These are phyloP conservation scores for Emydomyces testavorans DNA, from an alignment of 2,329 filamentous ascomycete species.

Conservation along the genomic window DNA sequence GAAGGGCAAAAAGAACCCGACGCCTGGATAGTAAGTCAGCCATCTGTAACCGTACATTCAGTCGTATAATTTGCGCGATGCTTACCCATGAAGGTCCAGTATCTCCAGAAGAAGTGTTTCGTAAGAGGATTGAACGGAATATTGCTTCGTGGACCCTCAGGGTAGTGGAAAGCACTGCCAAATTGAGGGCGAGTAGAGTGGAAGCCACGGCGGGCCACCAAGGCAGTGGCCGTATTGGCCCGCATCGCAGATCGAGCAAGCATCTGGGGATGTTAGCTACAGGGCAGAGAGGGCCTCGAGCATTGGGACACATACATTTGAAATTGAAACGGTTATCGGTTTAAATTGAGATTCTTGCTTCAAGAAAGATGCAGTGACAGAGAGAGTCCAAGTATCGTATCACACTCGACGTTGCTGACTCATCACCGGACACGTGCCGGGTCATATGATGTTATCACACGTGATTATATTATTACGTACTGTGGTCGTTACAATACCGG, in stretches of 20 bases:
- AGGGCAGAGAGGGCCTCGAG: conserved; percentile 8
- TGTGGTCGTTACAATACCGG: no score
- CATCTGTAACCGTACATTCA: conserved; percentile 4
- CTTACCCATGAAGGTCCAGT: conserved; percentile 68
- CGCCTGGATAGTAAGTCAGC: conserved; percentile 39
- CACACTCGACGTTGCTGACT: no score
- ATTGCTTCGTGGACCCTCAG: conserved; percentile 89
- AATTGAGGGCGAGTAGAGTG: conserved; percentile 77
- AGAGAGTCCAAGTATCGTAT: no score
- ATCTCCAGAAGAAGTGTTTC: conserved; percentile 70
- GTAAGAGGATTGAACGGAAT: conserved; percentile 93
- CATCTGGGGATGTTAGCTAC: conserved; percentile 52
- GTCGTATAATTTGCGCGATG: not conserved
- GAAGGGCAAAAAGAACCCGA: conserved; percentile 50
- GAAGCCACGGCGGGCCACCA: conserved; percentile 85
- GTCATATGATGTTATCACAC: not conserved
- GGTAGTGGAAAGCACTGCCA: conserved; percentile 92
- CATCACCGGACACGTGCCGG: no score
- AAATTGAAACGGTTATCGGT: not conserved
- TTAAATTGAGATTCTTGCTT: no score
- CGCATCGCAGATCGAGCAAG: conserved; percentile 56
- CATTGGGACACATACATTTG: conserved; percentile 24
- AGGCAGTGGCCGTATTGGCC: conserved; percentile 50
- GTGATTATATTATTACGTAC: no score
- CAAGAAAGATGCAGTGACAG: no score